phyloP scores from a whole-genome alignment of 2,329 filamentous ascomycete species.

The Calonectria pseudoturangicola region DNA sequence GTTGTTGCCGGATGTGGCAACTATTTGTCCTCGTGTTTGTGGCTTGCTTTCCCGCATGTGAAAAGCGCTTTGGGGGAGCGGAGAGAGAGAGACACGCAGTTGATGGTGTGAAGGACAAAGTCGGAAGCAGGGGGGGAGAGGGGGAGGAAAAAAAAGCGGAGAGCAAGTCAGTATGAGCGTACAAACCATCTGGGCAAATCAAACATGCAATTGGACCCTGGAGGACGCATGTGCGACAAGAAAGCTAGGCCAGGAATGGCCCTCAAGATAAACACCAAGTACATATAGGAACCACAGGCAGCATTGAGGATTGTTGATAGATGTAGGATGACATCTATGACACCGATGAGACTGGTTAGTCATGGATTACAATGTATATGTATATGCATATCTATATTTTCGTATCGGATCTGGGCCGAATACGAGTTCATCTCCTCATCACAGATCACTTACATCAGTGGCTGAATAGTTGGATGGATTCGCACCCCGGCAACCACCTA shows the following conservation, averaged over 20 bases:
- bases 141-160: neutral
- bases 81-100: neutral
- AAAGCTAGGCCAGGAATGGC: neutral
- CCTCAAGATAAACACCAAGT: neutral
- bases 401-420: neutral
- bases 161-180: neutral
- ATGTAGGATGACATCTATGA: too few relatives aligned
- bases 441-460: neutral
- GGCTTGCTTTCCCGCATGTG: too few relatives aligned
- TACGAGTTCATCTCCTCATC: neutral
- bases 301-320: too few relatives aligned
- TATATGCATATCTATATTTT: neutral
- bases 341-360: neutral
- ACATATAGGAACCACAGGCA: too few relatives aligned
- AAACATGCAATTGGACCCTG: neutral
- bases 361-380: neutral
- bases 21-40: neutral
- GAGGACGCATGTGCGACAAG: neutral
- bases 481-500: neutral
- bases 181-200: neutral
- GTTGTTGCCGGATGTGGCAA: slow-evolving; percentile 18
- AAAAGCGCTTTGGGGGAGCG: neutral
- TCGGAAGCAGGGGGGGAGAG: neutral
- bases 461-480: neutral
- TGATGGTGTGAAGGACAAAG: neutral